These are phyloP conservation scores for Theobroma cacao DNA, from an alignment of 345 rosid genomes.

Conservation along the genomic window DNA sequence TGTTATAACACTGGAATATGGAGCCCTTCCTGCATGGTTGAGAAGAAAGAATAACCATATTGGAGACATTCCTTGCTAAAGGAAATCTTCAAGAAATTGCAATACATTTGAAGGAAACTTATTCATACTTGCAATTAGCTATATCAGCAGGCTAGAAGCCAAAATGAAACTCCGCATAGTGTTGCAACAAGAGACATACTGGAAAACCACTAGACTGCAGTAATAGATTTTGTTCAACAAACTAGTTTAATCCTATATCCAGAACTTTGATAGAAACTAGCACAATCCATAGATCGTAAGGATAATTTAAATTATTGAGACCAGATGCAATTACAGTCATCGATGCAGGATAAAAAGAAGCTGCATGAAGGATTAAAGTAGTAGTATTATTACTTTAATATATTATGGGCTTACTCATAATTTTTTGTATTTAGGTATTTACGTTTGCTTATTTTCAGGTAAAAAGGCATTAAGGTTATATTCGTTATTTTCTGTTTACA, in stretches of 20 bases:
- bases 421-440: not conserved
- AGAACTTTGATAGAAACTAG: not conserved
- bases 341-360: not conserved
- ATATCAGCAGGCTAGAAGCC: not conserved
- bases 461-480: not conserved
- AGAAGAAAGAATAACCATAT: not conserved
- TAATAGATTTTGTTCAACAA: not conserved
- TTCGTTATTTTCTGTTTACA: not conserved
- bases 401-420: not conserved
- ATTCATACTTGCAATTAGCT: not conserved
- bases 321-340: not conserved
- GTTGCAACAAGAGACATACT: not conserved
- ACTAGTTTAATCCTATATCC: not conserved
- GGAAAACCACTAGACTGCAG: not conserved
- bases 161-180: slow-evolving; percentile 1
- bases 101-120: slow-evolving; percentile 8
- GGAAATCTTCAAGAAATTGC: not conserved
- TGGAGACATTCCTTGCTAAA: not conserved
- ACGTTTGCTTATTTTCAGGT: not conserved
- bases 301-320: not conserved
- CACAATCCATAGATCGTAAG: not conserved
- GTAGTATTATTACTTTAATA: not conserved
- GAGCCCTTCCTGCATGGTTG: slow-evolving; percentile 70
- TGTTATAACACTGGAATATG: slow-evolving; percentile 76
- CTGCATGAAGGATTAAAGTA: not conserved